A percentile compares a stretch with the other conserved stretches of the same genome.
phyloP scores from a whole-genome alignment of 306 rosid species.

The Prunus mira region DNA sequence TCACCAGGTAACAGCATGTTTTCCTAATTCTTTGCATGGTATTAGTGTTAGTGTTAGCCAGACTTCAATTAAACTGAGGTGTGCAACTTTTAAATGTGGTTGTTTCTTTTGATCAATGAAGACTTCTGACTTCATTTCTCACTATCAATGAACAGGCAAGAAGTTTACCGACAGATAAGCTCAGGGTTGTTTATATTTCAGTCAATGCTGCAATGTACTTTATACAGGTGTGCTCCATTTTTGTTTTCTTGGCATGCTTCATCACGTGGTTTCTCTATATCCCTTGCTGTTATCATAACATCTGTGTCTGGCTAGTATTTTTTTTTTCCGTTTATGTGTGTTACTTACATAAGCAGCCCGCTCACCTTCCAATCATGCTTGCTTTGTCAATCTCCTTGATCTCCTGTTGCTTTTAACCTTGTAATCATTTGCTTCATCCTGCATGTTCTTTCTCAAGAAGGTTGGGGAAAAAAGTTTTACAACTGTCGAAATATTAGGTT shows the following conservation, averaged over 20 bases:
- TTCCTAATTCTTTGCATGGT: conserved; percentile 8
- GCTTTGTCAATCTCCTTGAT: conserved; percentile 9
- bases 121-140: neutral
- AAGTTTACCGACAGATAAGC: conserved; percentile 85
- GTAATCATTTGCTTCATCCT: neutral
- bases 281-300: neutral
- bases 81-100: neutral
- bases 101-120: neutral
- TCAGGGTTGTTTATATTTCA: conserved; percentile 62
- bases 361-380: conserved; percentile 3
- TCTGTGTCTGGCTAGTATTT: neutral
- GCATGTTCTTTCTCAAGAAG: neutral
- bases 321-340: neutral
- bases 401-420: neutral
- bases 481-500: neutral
- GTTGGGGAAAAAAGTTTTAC: neutral
- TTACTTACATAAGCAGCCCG: conserved; percentile 5
- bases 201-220: conserved; percentile 61
- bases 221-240: conserved; percentile 56
- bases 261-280: neutral
- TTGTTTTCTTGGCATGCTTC: neutral
- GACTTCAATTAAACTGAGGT: neutral
- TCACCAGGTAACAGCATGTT: conserved; percentile 68
- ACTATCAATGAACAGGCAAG: conserved; percentile 61
- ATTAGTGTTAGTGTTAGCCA: neutral